Base-by-base conservation (phyloP, 768 basidiomycete genomes). In the Mycena vulgaris region DNA sequence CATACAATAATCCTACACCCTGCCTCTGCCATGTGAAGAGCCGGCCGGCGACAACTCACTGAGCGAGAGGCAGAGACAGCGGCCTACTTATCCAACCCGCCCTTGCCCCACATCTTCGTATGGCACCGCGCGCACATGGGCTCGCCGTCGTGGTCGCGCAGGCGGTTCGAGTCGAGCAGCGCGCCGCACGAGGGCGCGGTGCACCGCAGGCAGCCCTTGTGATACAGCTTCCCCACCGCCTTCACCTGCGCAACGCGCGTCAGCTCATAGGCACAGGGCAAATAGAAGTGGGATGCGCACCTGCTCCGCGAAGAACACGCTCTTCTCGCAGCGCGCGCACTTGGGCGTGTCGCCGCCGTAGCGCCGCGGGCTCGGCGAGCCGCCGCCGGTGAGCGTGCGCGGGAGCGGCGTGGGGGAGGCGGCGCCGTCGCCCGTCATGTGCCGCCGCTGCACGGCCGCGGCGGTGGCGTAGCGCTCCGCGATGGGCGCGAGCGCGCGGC, bases 191-290 rank as follows among this genome's bases (percentile, higher is more conserved):
- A 6, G 75, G 94, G 95, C 72, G 91, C 91, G 11, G 86, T 85
- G 76, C 94, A 95, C n/a, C 94, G 84, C 72, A 95, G 79, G 75
- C 94, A 95, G 19, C 80, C 83, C 75, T 93, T 94, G 72, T 95
- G 94, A 80, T 85, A 95, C 19, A 91, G 93, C 83, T 93, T 92
- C 10, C 92, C 92, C 17, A 93, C 86, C 1, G 94, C 94, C 79
- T 93, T 94, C 66, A 93, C 89, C 93, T 94, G 71, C 51, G n/a
- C 17, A 37, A n/a, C 30, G 39, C 64, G 63, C 42, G n/a, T 30
- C 23, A 53, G 28, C 27, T 19, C 3, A 6, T 30, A n/a, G 27
- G 39, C 6, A n/a, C 5, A 21, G 1, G 14, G 31, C 4, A 4
- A 14, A 25, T 9, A 23, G 42, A 23, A n/a, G 42, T 5, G 42